A percentile compares a stretch with the other conserved stretches of the same genome.
These are phyloP conservation scores for Cordyceps sp. DNA, from an alignment of 2,329 filamentous ascomycete species.

Conservation along the genomic window DNA sequence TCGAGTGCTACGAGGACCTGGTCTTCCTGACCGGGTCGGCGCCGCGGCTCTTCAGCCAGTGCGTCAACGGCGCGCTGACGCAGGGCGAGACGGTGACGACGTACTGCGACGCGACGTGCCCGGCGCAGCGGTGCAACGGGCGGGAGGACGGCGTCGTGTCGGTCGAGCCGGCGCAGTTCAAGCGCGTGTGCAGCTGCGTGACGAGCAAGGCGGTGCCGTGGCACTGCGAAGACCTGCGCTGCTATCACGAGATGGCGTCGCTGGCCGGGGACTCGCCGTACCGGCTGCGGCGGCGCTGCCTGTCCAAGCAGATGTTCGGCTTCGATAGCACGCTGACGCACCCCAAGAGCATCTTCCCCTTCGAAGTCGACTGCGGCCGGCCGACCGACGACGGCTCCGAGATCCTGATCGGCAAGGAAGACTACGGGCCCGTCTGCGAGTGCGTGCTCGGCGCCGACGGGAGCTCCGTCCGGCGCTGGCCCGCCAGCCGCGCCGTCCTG, in stretches of 20 bases:
- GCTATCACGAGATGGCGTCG: background rate
- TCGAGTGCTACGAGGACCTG: background rate
- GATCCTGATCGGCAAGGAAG: background rate
- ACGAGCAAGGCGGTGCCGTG: background rate
- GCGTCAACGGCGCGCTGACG: background rate
- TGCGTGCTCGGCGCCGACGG: background rate
- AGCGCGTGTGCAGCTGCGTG: background rate
- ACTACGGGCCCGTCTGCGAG: background rate
- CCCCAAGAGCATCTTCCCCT: background rate
- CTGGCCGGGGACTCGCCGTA: background rate
- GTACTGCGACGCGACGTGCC: background rate
- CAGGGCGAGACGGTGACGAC: background rate
- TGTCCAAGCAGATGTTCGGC: background rate
- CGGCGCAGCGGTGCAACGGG: background rate
- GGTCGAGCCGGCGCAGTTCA: background rate
- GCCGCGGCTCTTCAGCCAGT: background rate
- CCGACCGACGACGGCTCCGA: too few relatives aligned
- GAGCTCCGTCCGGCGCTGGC: too few relatives aligned
- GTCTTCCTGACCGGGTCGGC: background rate
- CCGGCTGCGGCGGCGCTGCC: background rate
- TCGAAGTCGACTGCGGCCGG: background rate
- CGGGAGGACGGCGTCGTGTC: background rate
- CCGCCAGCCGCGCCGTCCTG: background rate
- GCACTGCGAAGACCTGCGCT: background rate
- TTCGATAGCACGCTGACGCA: background rate